phyloP scores from a whole-genome alignment of 768 basidiomycete species.

The Podaxis pistillaris region DNA sequence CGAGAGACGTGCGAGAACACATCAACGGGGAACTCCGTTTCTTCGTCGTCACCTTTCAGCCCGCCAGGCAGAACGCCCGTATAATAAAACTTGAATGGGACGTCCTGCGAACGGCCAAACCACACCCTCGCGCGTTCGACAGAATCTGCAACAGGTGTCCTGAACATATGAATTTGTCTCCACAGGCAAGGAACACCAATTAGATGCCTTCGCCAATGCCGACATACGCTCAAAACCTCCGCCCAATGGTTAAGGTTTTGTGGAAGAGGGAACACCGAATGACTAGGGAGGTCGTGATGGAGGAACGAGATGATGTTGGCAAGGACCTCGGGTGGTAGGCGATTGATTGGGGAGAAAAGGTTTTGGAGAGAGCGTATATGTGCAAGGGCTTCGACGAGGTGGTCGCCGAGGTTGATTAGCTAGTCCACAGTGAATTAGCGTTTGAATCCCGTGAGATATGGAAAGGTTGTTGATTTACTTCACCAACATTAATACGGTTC shows the following conservation, averaged over 20 bases:
- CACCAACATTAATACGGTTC: neutral
- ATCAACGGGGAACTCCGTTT: neutral
- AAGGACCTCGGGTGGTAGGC: neutral
- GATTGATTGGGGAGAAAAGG: neutral
- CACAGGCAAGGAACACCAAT: neutral
- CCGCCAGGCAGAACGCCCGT: neutral
- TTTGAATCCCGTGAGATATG: neutral
- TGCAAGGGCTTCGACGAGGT: neutral
- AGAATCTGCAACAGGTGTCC: neutral
- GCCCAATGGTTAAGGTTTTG: neutral
- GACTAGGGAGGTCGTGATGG: neutral
- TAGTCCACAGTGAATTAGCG: neutral
- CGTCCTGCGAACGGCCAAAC: neutral
- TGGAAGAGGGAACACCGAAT: neutral
- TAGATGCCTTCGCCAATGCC: neutral
- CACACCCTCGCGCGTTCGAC: neutral
- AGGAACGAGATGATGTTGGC: neutral
- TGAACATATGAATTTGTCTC: neutral
- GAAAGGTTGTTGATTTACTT: neutral
- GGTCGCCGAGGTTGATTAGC: neutral
- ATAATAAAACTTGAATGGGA: neutral
- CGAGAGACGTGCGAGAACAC: neutral
- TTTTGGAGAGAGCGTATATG: neutral
- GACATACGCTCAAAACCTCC: neutral
- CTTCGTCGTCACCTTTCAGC: neutral